A percentile compares a stretch with the other conserved stretches of the same genome.
These are phyloP conservation scores for Fragaria nilgerrensis DNA, from an alignment of 306 rosid genomes.

Conservation along the genomic window DNA sequence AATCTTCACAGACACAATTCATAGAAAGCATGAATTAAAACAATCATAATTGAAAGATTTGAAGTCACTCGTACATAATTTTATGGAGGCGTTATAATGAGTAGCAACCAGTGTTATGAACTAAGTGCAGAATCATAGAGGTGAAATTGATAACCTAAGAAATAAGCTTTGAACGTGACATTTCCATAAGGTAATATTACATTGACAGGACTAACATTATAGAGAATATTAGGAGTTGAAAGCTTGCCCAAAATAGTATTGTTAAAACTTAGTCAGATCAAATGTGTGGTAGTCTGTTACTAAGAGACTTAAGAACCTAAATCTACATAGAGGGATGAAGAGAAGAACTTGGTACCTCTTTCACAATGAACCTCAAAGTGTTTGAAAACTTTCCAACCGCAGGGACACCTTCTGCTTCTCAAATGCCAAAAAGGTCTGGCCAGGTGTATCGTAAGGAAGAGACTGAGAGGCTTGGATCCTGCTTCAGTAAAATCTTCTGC, in stretches of 20 bases:
- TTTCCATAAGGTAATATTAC: neutral
- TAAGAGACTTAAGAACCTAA: neutral
- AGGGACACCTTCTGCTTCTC: slow-evolving; percentile 79
- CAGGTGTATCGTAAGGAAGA: slow-evolving; percentile 96
- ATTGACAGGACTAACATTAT: neutral
- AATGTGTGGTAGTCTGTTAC: neutral
- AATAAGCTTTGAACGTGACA: neutral
- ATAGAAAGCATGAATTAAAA: neutral
- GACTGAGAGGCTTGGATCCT: slow-evolving; percentile 74
- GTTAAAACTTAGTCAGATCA: neutral
- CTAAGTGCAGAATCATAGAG: neutral
- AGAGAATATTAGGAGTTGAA: neutral
- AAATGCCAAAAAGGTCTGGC: slow-evolving; percentile 83
- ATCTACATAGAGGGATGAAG: neutral
- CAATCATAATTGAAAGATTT: neutral
- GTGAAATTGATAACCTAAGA: neutral
- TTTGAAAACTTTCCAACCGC: slow-evolving; percentile 83
- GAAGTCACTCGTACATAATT: neutral
- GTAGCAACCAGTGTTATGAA: neutral
- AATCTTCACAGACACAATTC: neutral
- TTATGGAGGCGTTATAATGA: neutral
- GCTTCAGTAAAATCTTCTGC: slow-evolving; percentile 84
- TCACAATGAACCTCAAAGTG: slow-evolving; percentile 69
- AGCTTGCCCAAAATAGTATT: too few species aligned
- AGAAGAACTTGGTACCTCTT: slow-evolving; percentile 60